These are phyloP conservation scores for Debaryomyces maramus DNA, from an alignment of 805 yeast genomes.

Conservation along the genomic window DNA sequence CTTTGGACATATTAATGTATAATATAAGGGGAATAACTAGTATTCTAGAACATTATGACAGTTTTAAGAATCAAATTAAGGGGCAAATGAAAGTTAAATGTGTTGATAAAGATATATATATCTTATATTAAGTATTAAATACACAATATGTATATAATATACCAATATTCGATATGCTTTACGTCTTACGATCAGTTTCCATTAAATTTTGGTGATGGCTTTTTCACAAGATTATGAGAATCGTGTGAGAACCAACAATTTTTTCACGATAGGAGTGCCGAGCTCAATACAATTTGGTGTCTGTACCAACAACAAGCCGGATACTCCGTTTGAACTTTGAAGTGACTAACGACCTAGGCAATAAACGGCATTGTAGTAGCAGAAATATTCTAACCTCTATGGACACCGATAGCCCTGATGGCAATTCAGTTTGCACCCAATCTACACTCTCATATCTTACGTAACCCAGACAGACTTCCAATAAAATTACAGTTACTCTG, in stretches of 20 bases:
- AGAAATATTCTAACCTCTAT: too few species aligned
- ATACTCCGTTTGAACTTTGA: too few species aligned
- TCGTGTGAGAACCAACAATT: background rate
- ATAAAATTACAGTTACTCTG: too few species aligned
- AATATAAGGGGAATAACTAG: background rate
- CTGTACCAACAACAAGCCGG: too few species aligned
- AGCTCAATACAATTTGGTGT: background rate
- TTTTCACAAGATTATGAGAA: background rate
- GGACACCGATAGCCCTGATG: too few species aligned
- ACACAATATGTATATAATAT: background rate
- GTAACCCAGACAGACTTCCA: too few species aligned
- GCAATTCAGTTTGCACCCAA: too few species aligned
- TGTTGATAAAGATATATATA: background rate
- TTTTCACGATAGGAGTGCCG: background rate
- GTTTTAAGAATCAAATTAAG: too few species aligned
- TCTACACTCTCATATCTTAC: too few species aligned
- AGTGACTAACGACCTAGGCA: too few species aligned
- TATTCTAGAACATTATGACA: background rate
- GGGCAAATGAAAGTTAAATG: background rate
- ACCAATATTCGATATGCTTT: background rate
- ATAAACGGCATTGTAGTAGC: too few species aligned
- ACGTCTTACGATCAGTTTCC: slow-evolving; percentile 3
- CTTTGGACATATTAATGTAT: background rate
- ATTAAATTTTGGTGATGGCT: background rate
- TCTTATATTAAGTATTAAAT: background rate